Evolutionary conservation across 192 early-diverging fungal genomes (phyloP), one percentile per base, ranked within the genome.

Genomic region (Coemansia sp.): DNA sequence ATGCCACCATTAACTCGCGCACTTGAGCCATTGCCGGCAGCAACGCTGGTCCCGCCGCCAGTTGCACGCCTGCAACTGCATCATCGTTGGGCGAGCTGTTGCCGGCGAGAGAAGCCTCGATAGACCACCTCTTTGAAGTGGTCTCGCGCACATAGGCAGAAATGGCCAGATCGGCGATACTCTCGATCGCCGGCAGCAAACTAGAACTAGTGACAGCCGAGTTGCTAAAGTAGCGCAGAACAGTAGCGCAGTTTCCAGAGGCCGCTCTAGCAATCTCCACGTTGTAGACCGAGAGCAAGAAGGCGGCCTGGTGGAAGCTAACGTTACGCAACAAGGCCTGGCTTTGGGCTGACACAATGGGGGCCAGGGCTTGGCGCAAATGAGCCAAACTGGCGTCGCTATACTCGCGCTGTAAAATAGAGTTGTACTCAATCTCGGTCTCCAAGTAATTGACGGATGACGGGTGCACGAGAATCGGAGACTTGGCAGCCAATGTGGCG

Each of bases 191-290:
- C 1, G 83, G 83, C 43, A 92, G 90, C 39, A 95, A 75, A 8
- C 88, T 87, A 18, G 91, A 92, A 40, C 88, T 85, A 68, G 91
- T 91, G 50, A 95, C 90, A 18, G 95, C 91, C 38, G 94, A 87
- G 71, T 98, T 95, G 79, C 87, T 84, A 68, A 98, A 91, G 72
- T 98, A 98, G 57, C 87, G 85, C 38, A 94, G 79, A 46, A 96
- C 87, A 52, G 89, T 88, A 3, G 87, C 87, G 64, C 89, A 92
- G 77, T 89, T 80, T 24, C 92, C 90, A 39, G 89, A 71, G 36
- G 81, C 74, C 36, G 91, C 91, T 24, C 95, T 87, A 73, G 93
- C 87, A 6, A 86, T 83, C 70, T 99, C 97, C 16, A 96, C 87
- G 58, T 94, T 88, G 70, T 94, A 91, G 2, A 96, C 89, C 7